These are phyloP conservation scores for Protomyces inouyei DNA, from an alignment of 1,139 yeast species.

Conservation along the genomic window DNA sequence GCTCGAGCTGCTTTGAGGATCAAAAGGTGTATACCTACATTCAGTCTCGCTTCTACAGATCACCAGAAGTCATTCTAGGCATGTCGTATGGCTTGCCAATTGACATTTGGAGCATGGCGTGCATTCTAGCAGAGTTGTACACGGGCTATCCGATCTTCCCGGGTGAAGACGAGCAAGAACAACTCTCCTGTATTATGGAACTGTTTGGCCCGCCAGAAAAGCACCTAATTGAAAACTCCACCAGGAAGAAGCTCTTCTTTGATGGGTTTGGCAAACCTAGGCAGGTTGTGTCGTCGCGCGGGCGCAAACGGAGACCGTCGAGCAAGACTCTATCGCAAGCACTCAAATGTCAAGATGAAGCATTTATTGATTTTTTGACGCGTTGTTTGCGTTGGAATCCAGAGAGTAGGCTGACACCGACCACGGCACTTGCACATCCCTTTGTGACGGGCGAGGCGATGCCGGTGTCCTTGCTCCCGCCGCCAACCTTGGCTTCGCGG, in stretches of 20 bases:
- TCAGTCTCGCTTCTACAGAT: conserved; percentile 90
- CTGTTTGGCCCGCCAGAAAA: conserved; percentile 59
- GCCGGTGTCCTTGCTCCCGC: neutral
- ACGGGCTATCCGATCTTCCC: conserved; percentile 66
- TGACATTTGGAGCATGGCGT: conserved; percentile 77
- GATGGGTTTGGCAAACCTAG: conserved; percentile 47
- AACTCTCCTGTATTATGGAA: conserved; percentile 56
- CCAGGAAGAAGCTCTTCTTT: conserved; percentile 41
- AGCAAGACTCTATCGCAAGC: conserved; percentile 36
- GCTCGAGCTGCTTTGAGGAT: conserved; percentile 87
- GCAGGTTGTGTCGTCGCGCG: conserved; percentile 37
- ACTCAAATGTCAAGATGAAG: conserved; percentile 36
- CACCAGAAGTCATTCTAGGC: conserved; percentile 81
- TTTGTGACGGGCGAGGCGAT: conserved; percentile 38
- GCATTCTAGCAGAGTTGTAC: conserved; percentile 61
- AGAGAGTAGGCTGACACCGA: conserved; percentile 44
- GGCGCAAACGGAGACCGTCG: conserved; percentile 39
- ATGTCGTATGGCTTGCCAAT: conserved; percentile 63
- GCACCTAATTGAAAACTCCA: conserved; percentile 42
- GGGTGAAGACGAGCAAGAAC: conserved; percentile 65
- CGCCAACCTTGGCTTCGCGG: neutral
- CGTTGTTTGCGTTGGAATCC: conserved; percentile 55
- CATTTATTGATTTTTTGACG: conserved; percentile 43
- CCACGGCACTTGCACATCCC: conserved; percentile 46
- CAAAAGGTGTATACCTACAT: conserved; percentile 88